Percentiles rank a stretch among this genome's conserved stretches.
phyloP scores from a whole-genome alignment of 768 basidiomycete species.

The Cubamyces sp. region DNA sequence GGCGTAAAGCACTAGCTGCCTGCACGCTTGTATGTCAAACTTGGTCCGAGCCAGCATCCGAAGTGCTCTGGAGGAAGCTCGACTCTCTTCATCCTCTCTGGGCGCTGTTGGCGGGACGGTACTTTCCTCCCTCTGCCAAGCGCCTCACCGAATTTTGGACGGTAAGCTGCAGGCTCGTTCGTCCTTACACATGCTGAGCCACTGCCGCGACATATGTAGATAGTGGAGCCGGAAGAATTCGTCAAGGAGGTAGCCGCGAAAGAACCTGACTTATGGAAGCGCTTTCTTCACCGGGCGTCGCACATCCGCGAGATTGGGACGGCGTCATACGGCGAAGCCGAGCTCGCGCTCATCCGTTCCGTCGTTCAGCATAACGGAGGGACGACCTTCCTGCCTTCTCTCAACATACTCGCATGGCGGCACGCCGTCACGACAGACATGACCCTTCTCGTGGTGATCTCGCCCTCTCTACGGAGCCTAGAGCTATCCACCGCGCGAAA shows the following conservation, averaged over 20 bases:
- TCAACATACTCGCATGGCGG: conserved; percentile 13
- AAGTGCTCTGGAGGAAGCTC: conserved; percentile 13
- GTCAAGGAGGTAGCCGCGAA: conserved; percentile 1
- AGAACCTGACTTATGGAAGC: conserved; percentile 11
- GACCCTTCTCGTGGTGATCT: conserved; percentile 1
- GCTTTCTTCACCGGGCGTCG: conserved; percentile 11
- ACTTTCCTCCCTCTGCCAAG: conserved; percentile 5
- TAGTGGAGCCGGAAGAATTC: conserved; percentile 11
- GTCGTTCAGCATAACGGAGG: conserved; percentile 8
- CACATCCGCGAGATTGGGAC: conserved; percentile 11
- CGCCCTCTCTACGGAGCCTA: not conserved
- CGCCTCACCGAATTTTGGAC: conserved; percentile 11
- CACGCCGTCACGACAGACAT: conserved; percentile 8
- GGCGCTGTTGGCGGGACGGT: conserved; percentile 8
- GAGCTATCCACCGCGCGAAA: conserved; percentile 2
- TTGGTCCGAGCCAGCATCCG: conserved; percentile 13
- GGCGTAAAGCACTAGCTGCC: conserved; percentile 5
- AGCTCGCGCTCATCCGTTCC: conserved; percentile 14
- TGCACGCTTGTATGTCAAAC: conserved; percentile 13
- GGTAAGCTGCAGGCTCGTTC: not conserved
- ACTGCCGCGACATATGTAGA: not conserved
- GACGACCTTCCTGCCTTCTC: conserved; percentile 8
- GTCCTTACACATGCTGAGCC: not conserved
- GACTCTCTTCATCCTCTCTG: conserved; percentile 14
- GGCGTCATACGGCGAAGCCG: not conserved